Base-by-base conservation (phyloP, 495 filamentous ascomycete species). In the Cercophora sp. region DNA sequence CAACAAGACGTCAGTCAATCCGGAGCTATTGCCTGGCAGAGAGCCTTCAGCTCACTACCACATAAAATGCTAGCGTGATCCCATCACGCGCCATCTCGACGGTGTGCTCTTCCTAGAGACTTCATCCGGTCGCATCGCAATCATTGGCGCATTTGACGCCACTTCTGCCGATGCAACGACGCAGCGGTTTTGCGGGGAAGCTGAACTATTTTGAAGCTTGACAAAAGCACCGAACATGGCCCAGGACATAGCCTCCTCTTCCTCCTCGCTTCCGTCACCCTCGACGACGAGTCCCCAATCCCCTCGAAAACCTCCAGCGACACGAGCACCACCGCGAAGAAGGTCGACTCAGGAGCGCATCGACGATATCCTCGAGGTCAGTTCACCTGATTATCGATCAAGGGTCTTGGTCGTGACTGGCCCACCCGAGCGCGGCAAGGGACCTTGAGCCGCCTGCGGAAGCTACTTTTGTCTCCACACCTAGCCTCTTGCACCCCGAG, bases 361-460 rank as follows among this genome's bases (percentile, higher is more conserved):
- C 49, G 64, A 64, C 49, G 60, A 63, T 11, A 74, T 76, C 58
- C 70, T 76, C 49, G 65, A 76, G 71, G 73, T 76, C 36, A 63
- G 66, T 69, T 51, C n/a, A 34, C 15, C 5, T 22, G 18, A 13
- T 4, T 22, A 8, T 26, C 40, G 20, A 10, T 43, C 18, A 22
- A 22, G 19, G n/a, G 18, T 43, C 40, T 25, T 9, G 18, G 26
- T 16, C 40, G n/a, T n/a, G n/a, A n/a, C n/a, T n/a, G n/a, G n/a
- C n/a, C n/a, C n/a, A n/a, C n/a, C n/a, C n/a, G n/a, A n/a, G n/a
- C n/a, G n/a, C n/a, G n/a, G n/a, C n/a, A n/a, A n/a, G n/a, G n/a
- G n/a, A n/a, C n/a, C n/a, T n/a, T n/a, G n/a, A n/a, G n/a, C n/a
- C n/a, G n/a, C n/a, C n/a, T n/a, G n/a, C 19, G 16, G 16, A 43